Evolutionary conservation across 306 rosid species (phyloP).

Genomic region (Trifolium pratense): DNA sequence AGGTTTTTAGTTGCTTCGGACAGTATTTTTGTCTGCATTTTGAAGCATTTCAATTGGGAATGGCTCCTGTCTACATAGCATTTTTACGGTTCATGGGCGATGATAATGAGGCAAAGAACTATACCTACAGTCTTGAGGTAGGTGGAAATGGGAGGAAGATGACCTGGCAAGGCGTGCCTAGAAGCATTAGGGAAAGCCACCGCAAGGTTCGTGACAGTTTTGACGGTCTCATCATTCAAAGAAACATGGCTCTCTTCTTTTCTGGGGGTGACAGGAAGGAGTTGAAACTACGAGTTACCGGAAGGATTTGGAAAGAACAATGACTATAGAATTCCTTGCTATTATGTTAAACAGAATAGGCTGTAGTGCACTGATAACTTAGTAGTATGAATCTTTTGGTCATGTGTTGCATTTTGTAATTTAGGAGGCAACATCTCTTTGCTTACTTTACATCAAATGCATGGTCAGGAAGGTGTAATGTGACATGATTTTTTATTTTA

Average conservation of each 20-base stretch:
- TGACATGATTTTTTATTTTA: slow-evolving; percentile 34
- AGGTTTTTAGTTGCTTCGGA: slow-evolving; percentile 91
- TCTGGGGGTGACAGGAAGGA: slow-evolving; percentile 83
- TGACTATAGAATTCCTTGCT: slow-evolving; percentile 35
- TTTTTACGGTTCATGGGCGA: slow-evolving; percentile 92
- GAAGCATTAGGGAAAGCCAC: slow-evolving; percentile 86
- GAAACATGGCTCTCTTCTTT: slow-evolving; percentile 89
- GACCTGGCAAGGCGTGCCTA: slow-evolving; percentile 92
- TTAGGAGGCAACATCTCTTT: slow-evolving; percentile 78
- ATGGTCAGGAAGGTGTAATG: slow-evolving; percentile 44
- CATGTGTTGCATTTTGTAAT: slow-evolving; percentile 53
- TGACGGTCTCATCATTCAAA: slow-evolving; percentile 85
- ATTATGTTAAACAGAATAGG: slow-evolving; percentile 33
- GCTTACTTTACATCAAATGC: slow-evolving; percentile 58
- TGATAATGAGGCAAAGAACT: slow-evolving; percentile 81
- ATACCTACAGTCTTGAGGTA: slow-evolving; percentile 86
- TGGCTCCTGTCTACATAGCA: slow-evolving; percentile 89
- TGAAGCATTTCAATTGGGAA: slow-evolving; percentile 88
- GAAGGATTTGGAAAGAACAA: slow-evolving; percentile 91
- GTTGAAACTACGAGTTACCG: slow-evolving; percentile 76
- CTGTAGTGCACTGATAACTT: slow-evolving; percentile 43
- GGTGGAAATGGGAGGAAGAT: slow-evolving; percentile 93
- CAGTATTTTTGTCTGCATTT: slow-evolving; percentile 88
- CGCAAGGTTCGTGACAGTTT: slow-evolving; percentile 87
- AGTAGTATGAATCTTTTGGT: slow-evolving; percentile 42